Base-by-base conservation (phyloP, 768 basidiomycete species). In the Mycena epipterygia region DNA sequence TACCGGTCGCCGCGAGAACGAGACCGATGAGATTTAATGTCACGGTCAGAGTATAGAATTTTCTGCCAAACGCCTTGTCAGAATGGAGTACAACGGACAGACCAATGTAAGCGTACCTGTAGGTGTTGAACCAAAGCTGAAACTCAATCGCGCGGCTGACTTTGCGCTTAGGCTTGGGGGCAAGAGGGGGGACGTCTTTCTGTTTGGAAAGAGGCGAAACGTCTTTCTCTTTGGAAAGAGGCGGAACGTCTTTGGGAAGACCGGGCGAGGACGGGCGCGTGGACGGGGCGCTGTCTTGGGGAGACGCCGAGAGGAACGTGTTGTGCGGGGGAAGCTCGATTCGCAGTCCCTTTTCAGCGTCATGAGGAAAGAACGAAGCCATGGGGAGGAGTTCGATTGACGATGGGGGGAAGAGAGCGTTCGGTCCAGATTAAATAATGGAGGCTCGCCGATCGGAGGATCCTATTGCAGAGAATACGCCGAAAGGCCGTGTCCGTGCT, bases 111-210 rank as follows among this genome's bases (percentile, higher is more conserved):
- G 71, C 85, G 11, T 67, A 91, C 93, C 92, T 84, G 76, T 95
- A 95, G 0, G 90, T 91, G 74, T 95, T 93, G 79, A 90, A 94
- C 93, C 93, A 95, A 29, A 94, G 80, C 64, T 86, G 86, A 78
- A 90, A 89, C 53, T 84, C 79, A 64, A 92, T 89, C 83, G 88
- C 89, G 44, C 86, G 85, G 41, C 87, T 86, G 37, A 80, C 81
- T 77, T 85, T 85, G 76, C 79, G 81, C 79, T 85, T 85, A 39
- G 78, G 39, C 46, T 72, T 76, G 49, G 58, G 46, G 19, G 67
- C 32, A 11, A 63, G 67, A 21, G 69, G 62, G 25, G 66, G 72
- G 16, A 53, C n/a, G 0, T 68, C 57, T 49, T n/a, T n/a, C n/a
- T n/a, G n/a, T n/a, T 60, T 68, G 48, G 25, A 1, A 25, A 27